Percentiles rank a stretch among this genome's conserved stretches.
These are phyloP conservation scores for Solanum virginianum DNA, from an alignment of 257 asterid species.

Conservation along the genomic window DNA sequence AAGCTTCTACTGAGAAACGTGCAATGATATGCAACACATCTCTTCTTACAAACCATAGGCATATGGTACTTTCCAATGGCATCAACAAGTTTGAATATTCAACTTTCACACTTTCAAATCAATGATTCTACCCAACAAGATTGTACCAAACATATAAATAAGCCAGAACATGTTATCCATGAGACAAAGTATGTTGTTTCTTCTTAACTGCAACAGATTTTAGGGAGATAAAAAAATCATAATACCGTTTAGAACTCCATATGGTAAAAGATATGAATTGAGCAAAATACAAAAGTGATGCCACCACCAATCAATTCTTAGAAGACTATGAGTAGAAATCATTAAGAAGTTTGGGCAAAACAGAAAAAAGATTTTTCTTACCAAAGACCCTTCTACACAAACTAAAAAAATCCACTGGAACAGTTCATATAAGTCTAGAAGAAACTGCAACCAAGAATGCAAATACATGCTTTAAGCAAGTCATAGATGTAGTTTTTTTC, in stretches of 20 bases:
- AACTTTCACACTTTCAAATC: neutral
- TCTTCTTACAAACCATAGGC: neutral
- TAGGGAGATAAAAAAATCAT: neutral
- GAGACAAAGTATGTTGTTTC: neutral
- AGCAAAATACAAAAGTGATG: neutral
- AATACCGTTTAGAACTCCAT: neutral
- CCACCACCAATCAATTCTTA: neutral
- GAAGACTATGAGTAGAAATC: neutral
- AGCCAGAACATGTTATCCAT: neutral
- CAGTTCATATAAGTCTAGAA: neutral
- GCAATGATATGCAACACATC: neutral
- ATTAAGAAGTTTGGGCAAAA: neutral
- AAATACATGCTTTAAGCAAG: neutral
- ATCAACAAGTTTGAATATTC: neutral
- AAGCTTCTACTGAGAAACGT: neutral
- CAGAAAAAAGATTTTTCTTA: neutral
- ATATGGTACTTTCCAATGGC: neutral
- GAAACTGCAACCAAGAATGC: neutral
- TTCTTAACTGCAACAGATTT: neutral
- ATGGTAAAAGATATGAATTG: neutral
- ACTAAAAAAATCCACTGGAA: neutral
- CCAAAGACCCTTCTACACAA: neutral
- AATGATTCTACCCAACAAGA: neutral
- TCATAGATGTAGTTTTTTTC: too few relatives aligned
- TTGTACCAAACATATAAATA: neutral